Percentiles rank a stretch among this genome's conserved stretches.
phyloP scores from a whole-genome alignment of 1,284 basidiomycete species.

The Ceratobasidium papillatum region DNA sequence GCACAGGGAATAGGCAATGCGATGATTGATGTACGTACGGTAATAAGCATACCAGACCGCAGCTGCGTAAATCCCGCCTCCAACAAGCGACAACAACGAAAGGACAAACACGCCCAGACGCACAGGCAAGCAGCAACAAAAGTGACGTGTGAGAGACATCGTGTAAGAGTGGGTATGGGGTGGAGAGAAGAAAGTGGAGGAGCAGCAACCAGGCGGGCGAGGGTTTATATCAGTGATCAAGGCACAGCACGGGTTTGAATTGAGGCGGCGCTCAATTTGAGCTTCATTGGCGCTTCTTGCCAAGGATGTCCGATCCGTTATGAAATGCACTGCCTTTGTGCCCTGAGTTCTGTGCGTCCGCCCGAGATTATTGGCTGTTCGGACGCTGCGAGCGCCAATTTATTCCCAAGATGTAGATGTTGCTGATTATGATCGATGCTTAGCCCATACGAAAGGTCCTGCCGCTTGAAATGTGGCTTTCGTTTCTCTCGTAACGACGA shows the following conservation, averaged over 20 bases:
- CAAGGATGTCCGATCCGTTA: neutral
- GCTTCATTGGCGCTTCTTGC: neutral
- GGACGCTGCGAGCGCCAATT: neutral
- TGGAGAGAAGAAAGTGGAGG: neutral
- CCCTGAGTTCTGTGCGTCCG: neutral
- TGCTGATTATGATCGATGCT: no score
- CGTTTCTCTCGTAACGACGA: neutral
- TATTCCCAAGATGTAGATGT: neutral
- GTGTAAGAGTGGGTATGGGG: neutral
- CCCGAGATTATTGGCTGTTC: neutral
- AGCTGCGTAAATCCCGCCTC: conserved; percentile 54
- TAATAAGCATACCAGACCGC: conserved; percentile 40
- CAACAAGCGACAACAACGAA: conserved; percentile 62
- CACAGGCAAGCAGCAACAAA: conserved; percentile 72
- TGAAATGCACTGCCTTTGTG: neutral
- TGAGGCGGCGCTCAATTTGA: conserved; percentile 25
- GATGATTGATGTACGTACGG: conserved; percentile 27
- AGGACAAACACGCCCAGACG: conserved; percentile 67
- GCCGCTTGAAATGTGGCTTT: no score
- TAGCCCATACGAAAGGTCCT: no score
- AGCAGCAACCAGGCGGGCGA: neutral
- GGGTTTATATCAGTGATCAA: neutral
- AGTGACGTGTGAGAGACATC: conserved; percentile 48
- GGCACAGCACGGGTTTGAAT: neutral
- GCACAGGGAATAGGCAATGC: neutral